These are phyloP conservation scores for Akanthomyces muscarius DNA, from an alignment of 2,329 filamentous ascomycete genomes.

Conservation along the genomic window DNA sequence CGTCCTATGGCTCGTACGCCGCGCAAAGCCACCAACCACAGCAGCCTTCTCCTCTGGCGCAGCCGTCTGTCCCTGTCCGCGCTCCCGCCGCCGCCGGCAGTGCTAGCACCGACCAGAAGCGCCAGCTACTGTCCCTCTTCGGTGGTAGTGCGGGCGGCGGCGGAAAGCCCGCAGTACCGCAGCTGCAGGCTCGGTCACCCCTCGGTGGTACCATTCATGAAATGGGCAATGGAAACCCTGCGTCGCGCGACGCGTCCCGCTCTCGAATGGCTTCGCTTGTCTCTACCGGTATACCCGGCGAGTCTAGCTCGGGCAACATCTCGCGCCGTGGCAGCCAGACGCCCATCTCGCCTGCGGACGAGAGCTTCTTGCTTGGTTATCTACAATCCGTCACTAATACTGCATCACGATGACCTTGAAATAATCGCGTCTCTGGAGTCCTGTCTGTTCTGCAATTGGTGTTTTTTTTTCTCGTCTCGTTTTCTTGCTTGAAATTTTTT, in stretches of 20 bases:
- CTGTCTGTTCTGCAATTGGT: not conserved
- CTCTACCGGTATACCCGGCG: slow-evolving; percentile 31
- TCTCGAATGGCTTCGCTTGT: slow-evolving; percentile 44
- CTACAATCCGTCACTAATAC: slow-evolving; percentile 54
- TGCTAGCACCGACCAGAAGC: slow-evolving; percentile 38
- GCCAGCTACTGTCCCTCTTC: slow-evolving; percentile 59
- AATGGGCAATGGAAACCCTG: slow-evolving; percentile 16
- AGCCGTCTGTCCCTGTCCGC: not conserved
- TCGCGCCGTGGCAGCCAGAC: slow-evolving; percentile 47
- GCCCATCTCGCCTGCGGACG: slow-evolving; percentile 64
- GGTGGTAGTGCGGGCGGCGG: slow-evolving; percentile 26
- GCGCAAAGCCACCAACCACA: slow-evolving; percentile 8
- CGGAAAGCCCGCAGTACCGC: not conserved
- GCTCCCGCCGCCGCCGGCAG: not conserved
- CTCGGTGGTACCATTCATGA: slow-evolving; percentile 14
- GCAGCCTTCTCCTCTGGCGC: slow-evolving; percentile 20
- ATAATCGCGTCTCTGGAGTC: not conserved
- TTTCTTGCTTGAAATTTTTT: not conserved
- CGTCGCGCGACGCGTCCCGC: slow-evolving; percentile 21
- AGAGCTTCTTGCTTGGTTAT: slow-evolving; percentile 72
- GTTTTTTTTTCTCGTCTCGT: too few species aligned
- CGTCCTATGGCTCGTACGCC: not conserved
- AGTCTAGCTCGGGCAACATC: slow-evolving; percentile 24
- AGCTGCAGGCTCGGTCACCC: slow-evolving; percentile 9
- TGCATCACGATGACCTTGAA: slow-evolving; percentile 28